Evolutionary conservation across 192 early-diverging fungal genomes (phyloP).

Genomic region (Chytriomyces hyalinus): DNA sequence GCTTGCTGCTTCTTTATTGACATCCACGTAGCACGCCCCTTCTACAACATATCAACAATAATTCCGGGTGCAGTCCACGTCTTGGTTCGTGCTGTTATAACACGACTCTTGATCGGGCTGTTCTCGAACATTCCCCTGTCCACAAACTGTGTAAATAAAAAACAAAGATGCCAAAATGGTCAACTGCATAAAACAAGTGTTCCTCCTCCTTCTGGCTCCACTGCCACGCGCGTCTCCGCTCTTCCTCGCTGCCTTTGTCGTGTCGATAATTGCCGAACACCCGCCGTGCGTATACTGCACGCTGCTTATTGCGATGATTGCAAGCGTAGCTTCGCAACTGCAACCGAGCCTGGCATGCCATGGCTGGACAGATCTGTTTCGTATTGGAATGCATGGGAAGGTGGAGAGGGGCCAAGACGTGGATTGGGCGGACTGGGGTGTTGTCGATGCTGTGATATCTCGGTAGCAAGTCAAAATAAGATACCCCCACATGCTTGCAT

Average conservation of each 20-base stretch:
- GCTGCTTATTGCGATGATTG: neutral
- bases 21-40: neutral
- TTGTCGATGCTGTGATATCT: neutral
- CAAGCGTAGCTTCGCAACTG: neutral
- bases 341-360: neutral
- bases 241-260: neutral
- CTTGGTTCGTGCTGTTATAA: neutral
- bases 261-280: neutral
- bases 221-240: neutral
- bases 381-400: neutral
- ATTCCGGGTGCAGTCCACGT: neutral
- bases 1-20: neutral
- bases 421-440: neutral
- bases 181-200: neutral
- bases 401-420: neutral
- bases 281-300: neutral
- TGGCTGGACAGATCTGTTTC: neutral
- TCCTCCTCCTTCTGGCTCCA: neutral
- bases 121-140: neutral
- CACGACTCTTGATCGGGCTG: neutral
- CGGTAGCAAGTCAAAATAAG: neutral
- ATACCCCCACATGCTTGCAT: neutral
- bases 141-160: neutral
- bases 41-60: slow-evolving; percentile 1
- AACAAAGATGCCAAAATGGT: neutral